Percentiles rank a stretch among this genome's conserved stretches.
These are phyloP conservation scores for Auricularia cornea DNA, from an alignment of 768 basidiomycete genomes.

Conservation along the genomic window DNA sequence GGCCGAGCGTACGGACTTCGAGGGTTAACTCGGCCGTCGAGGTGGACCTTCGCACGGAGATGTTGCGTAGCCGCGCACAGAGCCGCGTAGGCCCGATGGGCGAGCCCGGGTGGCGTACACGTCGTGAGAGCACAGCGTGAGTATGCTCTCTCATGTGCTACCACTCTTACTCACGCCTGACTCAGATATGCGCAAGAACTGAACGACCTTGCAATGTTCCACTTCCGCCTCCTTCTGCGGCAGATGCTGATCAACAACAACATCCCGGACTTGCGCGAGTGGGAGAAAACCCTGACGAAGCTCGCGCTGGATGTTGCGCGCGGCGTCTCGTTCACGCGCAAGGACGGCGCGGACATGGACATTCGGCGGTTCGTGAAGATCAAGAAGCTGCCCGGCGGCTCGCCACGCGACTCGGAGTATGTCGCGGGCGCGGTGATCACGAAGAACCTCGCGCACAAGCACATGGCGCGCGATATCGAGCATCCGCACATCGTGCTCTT, in stretches of 20 bases:
- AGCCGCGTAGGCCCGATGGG: conserved; percentile 56
- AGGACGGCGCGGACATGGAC: conserved; percentile 90
- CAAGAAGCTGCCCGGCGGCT: conserved; percentile 95
- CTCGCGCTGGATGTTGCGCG: conserved; percentile 81
- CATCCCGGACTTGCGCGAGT: conserved; percentile 75
- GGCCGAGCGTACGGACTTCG: conserved; percentile 43
- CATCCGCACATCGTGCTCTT: conserved; percentile 95
- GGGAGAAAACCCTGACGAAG: conserved; percentile 78
- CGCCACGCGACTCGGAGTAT: conserved; percentile 89
- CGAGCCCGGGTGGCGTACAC: conserved; percentile 77
- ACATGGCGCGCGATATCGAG: conserved; percentile 72
- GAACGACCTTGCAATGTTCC: conserved; percentile 78
- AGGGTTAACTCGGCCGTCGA: conserved; percentile 69
- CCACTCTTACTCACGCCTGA: conserved; percentile 5
- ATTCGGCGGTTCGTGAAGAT: conserved; percentile 93
- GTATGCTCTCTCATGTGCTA: conserved; percentile 21
- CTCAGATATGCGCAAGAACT: conserved; percentile 73
- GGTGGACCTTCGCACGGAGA: conserved; percentile 35
- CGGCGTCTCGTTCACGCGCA: conserved; percentile 75
- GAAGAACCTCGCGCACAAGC: conserved; percentile 95
- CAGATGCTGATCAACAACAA: conserved; percentile 81
- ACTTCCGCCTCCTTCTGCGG: conserved; percentile 82
- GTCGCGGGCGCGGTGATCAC: conserved; percentile 96
- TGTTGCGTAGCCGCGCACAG: conserved; percentile 70
- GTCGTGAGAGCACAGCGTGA: conserved; percentile 85